Evolutionary conservation across 176 grass and related monocot species (phyloP).

Genomic region (Oryza brachyantha): DNA sequence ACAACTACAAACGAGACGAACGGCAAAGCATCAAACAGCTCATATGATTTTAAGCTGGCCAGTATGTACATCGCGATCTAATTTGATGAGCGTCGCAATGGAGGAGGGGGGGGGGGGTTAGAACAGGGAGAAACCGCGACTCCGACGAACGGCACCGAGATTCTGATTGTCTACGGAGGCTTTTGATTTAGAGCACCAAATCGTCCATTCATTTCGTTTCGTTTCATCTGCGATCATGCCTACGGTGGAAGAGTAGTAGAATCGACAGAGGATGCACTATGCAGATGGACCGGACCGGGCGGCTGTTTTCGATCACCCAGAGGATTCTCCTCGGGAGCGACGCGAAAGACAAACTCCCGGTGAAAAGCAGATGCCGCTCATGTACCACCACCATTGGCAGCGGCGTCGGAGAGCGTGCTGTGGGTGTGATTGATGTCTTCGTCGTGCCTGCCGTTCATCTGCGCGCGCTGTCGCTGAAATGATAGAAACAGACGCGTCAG

Average conservation of each 20-base stretch:
- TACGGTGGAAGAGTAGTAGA: background rate
- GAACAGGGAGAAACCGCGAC: background rate
- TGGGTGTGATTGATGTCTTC: conserved; percentile 47
- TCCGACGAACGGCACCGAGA: background rate
- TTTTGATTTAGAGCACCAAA: background rate
- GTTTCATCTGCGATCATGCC: background rate
- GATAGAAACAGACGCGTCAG: conserved; percentile 19
- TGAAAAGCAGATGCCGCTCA: conserved; percentile 37
- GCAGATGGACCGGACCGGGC: background rate
- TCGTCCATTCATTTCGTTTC: background rate
- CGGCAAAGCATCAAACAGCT: background rate
- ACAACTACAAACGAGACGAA: background rate
- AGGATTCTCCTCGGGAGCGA: conserved; percentile 43
- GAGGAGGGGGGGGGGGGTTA: background rate
- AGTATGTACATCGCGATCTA: conserved; percentile 28
- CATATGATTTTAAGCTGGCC: conserved; percentile 1
- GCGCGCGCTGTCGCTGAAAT: conserved; percentile 71
- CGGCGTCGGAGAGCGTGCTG: conserved; percentile 42
- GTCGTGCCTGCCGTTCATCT: conserved; percentile 79
- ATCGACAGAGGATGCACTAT: background rate
- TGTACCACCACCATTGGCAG: conserved; percentile 34
- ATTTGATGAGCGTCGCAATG: background rate
- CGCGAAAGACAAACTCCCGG: conserved; percentile 27
- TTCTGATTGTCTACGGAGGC: background rate
- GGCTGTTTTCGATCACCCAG: background rate